Percentiles rank a stretch among this genome's conserved stretches.
phyloP scores from a whole-genome alignment of 495 filamentous ascomycete genomes.

The Stereocaulon alpinum region DNA sequence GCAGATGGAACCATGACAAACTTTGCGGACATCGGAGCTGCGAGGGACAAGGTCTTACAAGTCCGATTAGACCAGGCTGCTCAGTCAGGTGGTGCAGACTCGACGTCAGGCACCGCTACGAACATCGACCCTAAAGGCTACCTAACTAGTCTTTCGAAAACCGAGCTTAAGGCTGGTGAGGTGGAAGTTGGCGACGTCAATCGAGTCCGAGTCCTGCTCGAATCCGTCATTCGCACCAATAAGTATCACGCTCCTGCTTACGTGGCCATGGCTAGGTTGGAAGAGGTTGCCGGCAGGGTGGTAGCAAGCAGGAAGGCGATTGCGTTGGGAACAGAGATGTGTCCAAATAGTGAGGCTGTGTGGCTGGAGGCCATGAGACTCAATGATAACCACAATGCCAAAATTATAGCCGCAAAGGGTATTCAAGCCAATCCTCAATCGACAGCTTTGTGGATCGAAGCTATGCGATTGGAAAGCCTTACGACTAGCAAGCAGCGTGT shows the following conservation, averaged over 20 bases:
- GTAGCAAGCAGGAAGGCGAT: slow-evolving; percentile 79
- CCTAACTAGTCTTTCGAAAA: slow-evolving; percentile 75
- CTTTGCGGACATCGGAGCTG: slow-evolving; percentile 94
- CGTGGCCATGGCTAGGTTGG: slow-evolving; percentile 88
- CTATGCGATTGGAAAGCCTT: slow-evolving; percentile 84
- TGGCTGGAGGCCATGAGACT: slow-evolving; percentile 94
- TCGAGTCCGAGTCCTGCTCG: slow-evolving; percentile 81
- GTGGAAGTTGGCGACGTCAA: slow-evolving; percentile 90
- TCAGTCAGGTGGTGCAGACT: slow-evolving; percentile 51
- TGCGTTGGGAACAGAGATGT: slow-evolving; percentile 73
- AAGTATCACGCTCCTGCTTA: slow-evolving; percentile 91
- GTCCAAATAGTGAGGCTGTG: slow-evolving; percentile 86
- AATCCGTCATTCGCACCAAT: slow-evolving; percentile 93
- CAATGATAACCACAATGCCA: slow-evolving; percentile 84
- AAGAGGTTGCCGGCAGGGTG: slow-evolving; percentile 83
- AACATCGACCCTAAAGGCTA: slow-evolving; percentile 95
- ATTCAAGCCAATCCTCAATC: slow-evolving; percentile 85
- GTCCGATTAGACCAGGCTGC: slow-evolving; percentile 87
- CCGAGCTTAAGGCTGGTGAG: slow-evolving; percentile 66
- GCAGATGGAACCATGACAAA: slow-evolving; percentile 87
- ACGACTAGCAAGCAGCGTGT: slow-evolving; percentile 78
- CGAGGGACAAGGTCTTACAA: slow-evolving; percentile 84
- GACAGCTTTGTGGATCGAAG: slow-evolving; percentile 83
- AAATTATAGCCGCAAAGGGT: slow-evolving; percentile 89
- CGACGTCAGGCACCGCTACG: slow-evolving; percentile 67